Percentiles rank a stretch among this genome's conserved stretches.
These are phyloP conservation scores for Cupressus sempervirens DNA, from an alignment of 75 land plant genomes.

Conservation along the genomic window DNA sequence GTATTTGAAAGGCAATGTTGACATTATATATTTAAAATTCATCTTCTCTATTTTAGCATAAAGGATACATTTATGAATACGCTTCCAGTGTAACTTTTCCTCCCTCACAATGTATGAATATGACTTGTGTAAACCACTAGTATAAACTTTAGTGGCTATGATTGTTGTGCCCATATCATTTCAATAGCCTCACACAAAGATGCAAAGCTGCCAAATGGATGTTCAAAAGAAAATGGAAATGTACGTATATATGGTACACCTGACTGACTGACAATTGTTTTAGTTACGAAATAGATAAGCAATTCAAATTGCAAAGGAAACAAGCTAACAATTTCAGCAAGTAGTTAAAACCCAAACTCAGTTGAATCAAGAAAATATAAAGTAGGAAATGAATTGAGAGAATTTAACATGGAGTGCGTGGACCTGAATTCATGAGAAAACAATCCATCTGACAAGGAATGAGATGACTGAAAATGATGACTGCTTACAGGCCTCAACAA, in stretches of 20 bases:
- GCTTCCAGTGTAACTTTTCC: neutral
- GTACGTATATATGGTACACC: neutral
- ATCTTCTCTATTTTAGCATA: neutral
- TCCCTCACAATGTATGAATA: neutral
- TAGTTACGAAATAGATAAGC: neutral
- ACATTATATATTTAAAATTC: neutral
- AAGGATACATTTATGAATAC: neutral
- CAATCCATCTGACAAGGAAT: neutral
- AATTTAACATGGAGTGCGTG: neutral
- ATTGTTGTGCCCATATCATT: neutral
- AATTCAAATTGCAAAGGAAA: neutral
- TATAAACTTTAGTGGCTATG: neutral
- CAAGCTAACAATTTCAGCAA: neutral
- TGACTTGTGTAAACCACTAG: neutral
- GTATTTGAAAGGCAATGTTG: neutral
- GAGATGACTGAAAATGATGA: neutral
- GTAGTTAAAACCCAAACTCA: neutral
- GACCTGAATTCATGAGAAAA: neutral
- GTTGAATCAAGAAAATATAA: neutral
- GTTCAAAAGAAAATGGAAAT: neutral
- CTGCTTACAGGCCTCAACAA: neutral
- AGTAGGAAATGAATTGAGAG: neutral
- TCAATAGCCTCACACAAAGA: neutral
- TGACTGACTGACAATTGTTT: neutral
- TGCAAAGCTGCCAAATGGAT: neutral